Evolutionary conservation across 2,329 filamentous ascomycete genomes (phyloP), one percentile per base, ranked within the genome.

Genomic region (Monosporascus sp.): DNA sequence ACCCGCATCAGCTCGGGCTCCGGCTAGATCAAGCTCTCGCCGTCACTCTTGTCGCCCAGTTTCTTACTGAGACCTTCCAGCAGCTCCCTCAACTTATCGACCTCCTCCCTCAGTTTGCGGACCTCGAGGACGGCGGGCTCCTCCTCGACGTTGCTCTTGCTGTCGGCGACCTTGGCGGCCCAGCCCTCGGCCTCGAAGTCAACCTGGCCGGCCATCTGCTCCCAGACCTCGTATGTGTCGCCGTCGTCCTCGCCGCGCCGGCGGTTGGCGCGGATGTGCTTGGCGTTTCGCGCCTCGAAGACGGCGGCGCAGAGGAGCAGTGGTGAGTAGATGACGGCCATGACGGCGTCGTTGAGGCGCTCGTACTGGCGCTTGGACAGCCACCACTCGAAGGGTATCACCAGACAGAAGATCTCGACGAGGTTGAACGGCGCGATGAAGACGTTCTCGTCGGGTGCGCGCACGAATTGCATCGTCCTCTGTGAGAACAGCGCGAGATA

Each of bases 361-460:
- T 92, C 87, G 68, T 97, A 99, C 2, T 71, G 71, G 7, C 76
- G 64, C 57, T 83, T 82, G n/a, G 82, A 74, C 77, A 99, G 80
- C 94, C 93, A 99, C 94, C 94, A 99, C 75, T 97, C 94, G 51
- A 96, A 86, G 0, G 89, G 89, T 0, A 95, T 66, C 40, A 88
- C 81, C 3, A 97, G 80, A 56, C 82, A 76, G 56, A 96, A 78
- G 18, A 97, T 85, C 69, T 99, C 94, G 55, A 99, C 81, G 2
- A 99, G 79, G 69, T 99, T 99, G 72, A 99, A 89, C 0, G 94
- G 94, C 0, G 94, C 86, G 64, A 99, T 96, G 72, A 94, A 99
- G 52, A 99, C 94, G 62, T 99, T 99, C 70, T 99, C 94, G 63
- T 99, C 94, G 0, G 94, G 94, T 0, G 94, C 94, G 48, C 94